Conservation (phyloP, 371 early-diverging fungal species). For the Coemansia sp. region DNA sequence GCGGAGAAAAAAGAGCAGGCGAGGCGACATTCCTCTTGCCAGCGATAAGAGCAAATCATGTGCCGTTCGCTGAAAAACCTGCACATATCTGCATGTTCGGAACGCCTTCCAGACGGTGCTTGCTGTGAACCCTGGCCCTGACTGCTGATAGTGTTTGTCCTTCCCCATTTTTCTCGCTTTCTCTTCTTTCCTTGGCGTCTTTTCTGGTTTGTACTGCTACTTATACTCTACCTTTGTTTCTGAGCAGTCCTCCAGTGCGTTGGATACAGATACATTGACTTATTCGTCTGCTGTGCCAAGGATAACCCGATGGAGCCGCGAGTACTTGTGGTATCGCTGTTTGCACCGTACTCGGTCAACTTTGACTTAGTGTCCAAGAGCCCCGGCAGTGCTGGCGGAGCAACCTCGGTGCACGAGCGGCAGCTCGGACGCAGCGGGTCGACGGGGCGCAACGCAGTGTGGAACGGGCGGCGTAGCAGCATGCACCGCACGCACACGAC, state of each 20-base stretch:
- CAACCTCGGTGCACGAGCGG: slow-evolving; percentile 17
- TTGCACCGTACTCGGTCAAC: slow-evolving; percentile 68
- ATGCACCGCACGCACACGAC: slow-evolving; percentile 48
- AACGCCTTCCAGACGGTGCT: not conserved
- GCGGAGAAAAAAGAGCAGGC: no score
- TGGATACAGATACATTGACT: not conserved
- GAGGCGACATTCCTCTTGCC: no score
- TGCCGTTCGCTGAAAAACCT: slow-evolving; percentile 1
- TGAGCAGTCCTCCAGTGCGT: not conserved
- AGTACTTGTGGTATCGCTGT: slow-evolving; percentile 67
- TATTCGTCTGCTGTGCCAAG: not conserved
- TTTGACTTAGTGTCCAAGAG: slow-evolving; percentile 46
- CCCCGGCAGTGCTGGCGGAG: not conserved
- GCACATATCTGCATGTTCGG: slow-evolving; percentile 6
- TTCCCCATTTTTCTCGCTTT: not conserved
- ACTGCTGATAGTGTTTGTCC: not conserved
- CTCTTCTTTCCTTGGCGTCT: not conserved
- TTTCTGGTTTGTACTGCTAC: no score
- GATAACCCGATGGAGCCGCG: slow-evolving; percentile 43
- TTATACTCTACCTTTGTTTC: not conserved
- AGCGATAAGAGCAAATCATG: not conserved
- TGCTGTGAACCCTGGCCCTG: slow-evolving; percentile 4
- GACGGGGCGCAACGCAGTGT: slow-evolving; percentile 39
- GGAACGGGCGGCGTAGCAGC: slow-evolving; percentile 52
- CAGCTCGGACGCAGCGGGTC: slow-evolving; percentile 43